Conservation (phyloP, 768 basidiomycete species). For the Lactifluus hygrophoroides region DNA sequence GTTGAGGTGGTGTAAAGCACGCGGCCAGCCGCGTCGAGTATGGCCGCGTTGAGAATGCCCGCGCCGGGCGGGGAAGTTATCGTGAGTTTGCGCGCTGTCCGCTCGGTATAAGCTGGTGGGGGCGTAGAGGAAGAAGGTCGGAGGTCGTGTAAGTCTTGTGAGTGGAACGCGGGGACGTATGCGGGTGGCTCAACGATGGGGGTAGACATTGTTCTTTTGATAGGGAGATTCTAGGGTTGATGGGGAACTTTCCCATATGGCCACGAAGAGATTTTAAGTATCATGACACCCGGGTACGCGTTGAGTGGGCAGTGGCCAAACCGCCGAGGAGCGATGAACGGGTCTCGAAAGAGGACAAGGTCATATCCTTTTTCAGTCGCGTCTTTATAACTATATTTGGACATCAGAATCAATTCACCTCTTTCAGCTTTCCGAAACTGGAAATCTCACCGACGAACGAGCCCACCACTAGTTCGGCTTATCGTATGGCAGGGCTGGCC, state of each 20-base stretch:
- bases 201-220: neutral
- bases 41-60: constrained; percentile 11
- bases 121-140: constrained; percentile 2
- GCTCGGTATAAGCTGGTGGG: constrained; percentile 12
- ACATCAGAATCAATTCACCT: too few species aligned
- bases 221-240: too few species aligned
- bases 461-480: too few species aligned
- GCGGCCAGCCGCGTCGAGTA: constrained; percentile 2
- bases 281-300: too few species aligned
- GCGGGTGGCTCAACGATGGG: neutral
- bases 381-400: constrained; percentile 7
- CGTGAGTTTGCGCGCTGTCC: neutral
- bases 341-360: constrained; percentile 9
- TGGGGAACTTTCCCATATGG: too few species aligned
- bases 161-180: neutral
- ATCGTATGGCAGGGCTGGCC: too few species aligned
- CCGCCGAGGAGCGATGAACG: neutral
- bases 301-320: neutral
- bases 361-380: constrained; percentile 2
- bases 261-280: constrained; percentile 2
- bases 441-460: too few species aligned
- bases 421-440: neutral
- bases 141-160: neutral
- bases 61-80: constrained; percentile 8
- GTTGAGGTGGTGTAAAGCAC: constrained; percentile 2